These are phyloP conservation scores for Rhododendron kiyosumense DNA, from an alignment of 148 eudicot species.

Conservation along the genomic window DNA sequence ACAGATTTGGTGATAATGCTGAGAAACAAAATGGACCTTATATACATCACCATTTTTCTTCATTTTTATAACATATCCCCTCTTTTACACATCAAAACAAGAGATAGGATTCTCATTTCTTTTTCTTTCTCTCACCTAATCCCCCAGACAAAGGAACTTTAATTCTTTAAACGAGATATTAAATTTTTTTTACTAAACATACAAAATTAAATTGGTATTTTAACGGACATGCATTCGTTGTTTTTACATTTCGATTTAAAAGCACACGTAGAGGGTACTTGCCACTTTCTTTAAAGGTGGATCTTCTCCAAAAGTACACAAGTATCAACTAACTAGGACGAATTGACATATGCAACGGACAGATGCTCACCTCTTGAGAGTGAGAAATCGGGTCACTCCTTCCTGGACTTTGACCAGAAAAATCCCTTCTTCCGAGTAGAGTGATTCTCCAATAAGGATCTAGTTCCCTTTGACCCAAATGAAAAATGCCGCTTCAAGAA, in stretches of 20 bases:
- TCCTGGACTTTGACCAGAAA: constrained; percentile 75
- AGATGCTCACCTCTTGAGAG: neutral
- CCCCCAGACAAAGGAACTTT: neutral
- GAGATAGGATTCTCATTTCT: neutral
- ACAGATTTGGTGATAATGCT: neutral
- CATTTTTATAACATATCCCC: neutral
- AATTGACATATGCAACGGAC: neutral
- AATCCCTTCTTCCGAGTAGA: constrained; percentile 43
- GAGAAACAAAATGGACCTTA: neutral
- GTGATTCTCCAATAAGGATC: constrained; percentile 33
- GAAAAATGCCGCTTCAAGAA: constrained; percentile 74
- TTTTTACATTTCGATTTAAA: neutral
- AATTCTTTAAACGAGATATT: neutral
- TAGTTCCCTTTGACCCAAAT: constrained; percentile 52
- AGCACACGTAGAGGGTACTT: neutral
- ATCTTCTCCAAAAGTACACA: neutral
- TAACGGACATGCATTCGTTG: neutral
- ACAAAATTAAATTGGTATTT: neutral
- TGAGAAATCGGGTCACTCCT: constrained; percentile 29
- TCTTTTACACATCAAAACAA: neutral
- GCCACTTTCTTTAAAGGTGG: neutral
- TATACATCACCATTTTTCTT: neutral
- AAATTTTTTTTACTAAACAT: neutral
- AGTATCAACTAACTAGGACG: neutral
- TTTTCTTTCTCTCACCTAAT: neutral